Base-by-base conservation (phyloP, 164 flowering plant genomes). In the Piper betle region DNA sequence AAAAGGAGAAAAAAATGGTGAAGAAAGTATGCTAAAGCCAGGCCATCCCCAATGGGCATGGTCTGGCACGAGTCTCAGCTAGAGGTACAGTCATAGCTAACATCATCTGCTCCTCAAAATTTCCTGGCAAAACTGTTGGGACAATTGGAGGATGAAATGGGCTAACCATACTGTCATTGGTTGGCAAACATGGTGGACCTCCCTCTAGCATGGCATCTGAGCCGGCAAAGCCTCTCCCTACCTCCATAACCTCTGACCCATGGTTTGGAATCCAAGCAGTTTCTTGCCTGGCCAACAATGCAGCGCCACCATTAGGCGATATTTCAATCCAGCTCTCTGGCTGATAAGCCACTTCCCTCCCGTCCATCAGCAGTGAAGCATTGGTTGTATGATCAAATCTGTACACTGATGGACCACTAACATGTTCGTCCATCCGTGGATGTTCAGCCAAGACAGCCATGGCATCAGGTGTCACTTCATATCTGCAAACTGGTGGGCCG, bases 21-120 rank as follows among this genome's bases (percentile, higher is more conserved):
- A n/a, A n/a, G n/a, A n/a, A n/a, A n/a, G n/a, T n/a, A n/a, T 53
- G 40, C 76, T 79, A 81, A 57, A 76, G 79, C 92, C 98, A 86
- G 16, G 90, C 72, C 68, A 78, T 81, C 52, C 79, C 85, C 12
- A 74, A 84, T 53, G 77, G 67, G 64, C 64, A 74, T 20, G 79
- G 66, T 64, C 83, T 65, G 10, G 82, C 78, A 40, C 79, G 77
- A 65, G 96, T 86, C 73, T 93, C 96, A 17, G 96, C 96, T 60
- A 89, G 76, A 19, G 99, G 90, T 63, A 87, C 83, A 25, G 98
- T 89, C 96, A 86, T 86, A 33, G 98, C 98, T 57, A 89, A 74
- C 91, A 87, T 89, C 93, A 89, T 86, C 77, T 89, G 97, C 80
- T 92, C 96, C 80, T 93, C 97, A 57, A 79, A 93, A 65, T 81